Evolutionary conservation across 352 stramenopile genomes (phyloP).

Genomic region (Phytophthora macrochlamydospora): DNA sequence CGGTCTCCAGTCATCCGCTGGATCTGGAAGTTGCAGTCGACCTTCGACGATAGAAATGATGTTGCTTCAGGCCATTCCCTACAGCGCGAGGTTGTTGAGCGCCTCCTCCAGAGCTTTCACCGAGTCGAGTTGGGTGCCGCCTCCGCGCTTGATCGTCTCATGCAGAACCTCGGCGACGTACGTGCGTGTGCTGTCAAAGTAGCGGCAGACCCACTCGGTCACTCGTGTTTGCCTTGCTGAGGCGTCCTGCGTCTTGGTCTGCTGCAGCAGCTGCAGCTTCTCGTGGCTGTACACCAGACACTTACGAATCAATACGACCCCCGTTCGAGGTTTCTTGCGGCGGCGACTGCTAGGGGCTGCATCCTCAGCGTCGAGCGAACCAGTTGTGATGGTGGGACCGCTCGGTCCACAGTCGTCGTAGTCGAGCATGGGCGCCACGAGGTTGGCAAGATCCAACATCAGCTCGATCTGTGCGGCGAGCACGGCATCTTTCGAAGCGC

Average conservation of each 20-base stretch:
- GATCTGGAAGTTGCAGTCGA: too few species aligned
- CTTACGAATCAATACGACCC: conserved; percentile 46
- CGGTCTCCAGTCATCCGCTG: too few species aligned
- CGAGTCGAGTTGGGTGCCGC: conserved; percentile 20
- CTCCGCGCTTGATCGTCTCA: conserved; percentile 21
- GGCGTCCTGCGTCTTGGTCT: conserved; percentile 8
- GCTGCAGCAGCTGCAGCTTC: conserved; percentile 24
- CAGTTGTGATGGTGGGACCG: background rate
- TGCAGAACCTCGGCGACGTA: conserved; percentile 32
- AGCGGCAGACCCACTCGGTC: conserved; percentile 22
- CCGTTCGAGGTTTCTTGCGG: conserved; percentile 36
- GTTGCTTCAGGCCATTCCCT: background rate
- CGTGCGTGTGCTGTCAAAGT: conserved; percentile 32
- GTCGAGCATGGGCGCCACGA: conserved; percentile 39
- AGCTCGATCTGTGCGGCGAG: conserved; percentile 47
- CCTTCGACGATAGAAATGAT: too few species aligned
- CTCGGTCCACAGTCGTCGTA: conserved; percentile 30
- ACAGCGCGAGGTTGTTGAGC: conserved; percentile 18
- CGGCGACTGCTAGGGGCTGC: conserved; percentile 15
- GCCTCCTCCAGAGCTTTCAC: conserved; percentile 31
- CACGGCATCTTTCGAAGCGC: background rate
- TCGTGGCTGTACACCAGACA: conserved; percentile 41
- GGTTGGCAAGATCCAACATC: conserved; percentile 72
- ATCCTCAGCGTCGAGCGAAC: conserved; percentile 7
- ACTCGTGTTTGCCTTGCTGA: conserved; percentile 15